These are phyloP conservation scores for Penicillium sp. DNA, from an alignment of 2,329 filamentous ascomycete genomes.

Conservation along the genomic window DNA sequence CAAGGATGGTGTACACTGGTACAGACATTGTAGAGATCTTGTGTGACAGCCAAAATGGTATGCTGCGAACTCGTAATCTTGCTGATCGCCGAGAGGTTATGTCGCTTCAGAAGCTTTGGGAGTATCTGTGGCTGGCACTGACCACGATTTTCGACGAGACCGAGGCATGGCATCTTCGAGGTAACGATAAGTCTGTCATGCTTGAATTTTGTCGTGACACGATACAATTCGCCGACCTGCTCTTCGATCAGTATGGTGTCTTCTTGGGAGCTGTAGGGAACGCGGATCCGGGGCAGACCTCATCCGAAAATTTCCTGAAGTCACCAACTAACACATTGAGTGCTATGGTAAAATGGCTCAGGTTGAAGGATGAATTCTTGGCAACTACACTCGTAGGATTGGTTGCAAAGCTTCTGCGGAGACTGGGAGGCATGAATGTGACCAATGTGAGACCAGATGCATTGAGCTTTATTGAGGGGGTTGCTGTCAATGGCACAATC, in stretches of 20 bases:
- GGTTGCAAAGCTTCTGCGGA: conserved; percentile 77
- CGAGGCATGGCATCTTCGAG: conserved; percentile 72
- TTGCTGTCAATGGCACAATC: conserved; percentile 56
- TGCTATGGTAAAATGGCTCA: conserved; percentile 79
- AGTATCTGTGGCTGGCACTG: conserved; percentile 75
- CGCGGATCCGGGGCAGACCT: conserved; percentile 41
- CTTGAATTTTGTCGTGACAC: conserved; percentile 90
- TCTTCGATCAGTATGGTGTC: conserved; percentile 82
- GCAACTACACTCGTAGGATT: conserved; percentile 78
- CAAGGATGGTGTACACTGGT: conserved; percentile 60
- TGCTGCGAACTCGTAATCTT: conserved; percentile 60
- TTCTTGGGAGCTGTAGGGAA: conserved; percentile 68
- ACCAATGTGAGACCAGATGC: conserved; percentile 64
- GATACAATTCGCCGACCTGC: conserved; percentile 85
- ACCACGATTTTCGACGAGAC: conserved; percentile 79
- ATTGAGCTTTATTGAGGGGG: conserved; percentile 58
- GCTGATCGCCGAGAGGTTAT: conserved; percentile 59
- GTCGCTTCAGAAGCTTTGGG: conserved; percentile 77
- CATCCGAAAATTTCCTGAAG: conserved; percentile 59
- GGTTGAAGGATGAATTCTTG: conserved; percentile 83
- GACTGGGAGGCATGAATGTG: conserved; percentile 74
- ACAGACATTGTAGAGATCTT: conserved; percentile 63
- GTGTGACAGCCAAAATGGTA: conserved; percentile 61
- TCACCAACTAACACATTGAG: conserved; percentile 65
- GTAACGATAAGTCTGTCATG: conserved; percentile 73